These are phyloP conservation scores for Ustilago loliicola DNA, from an alignment of 1,284 basidiomycete genomes.

Conservation along the genomic window DNA sequence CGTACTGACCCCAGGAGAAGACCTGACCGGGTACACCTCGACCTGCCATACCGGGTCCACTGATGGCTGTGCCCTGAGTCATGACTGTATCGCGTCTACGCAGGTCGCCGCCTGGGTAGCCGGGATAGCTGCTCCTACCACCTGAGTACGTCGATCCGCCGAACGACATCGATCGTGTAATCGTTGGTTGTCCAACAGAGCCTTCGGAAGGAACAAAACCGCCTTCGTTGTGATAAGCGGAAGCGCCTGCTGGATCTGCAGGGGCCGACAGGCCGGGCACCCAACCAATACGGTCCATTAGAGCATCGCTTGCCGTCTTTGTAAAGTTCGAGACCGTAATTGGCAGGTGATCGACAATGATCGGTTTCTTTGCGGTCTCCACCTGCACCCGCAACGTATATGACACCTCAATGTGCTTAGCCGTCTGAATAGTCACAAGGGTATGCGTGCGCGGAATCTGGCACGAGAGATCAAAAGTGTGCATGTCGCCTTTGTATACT, in stretches of 20 bases:
- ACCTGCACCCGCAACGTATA: constrained; percentile 66
- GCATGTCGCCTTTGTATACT: constrained; percentile 65
- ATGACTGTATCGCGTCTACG: constrained; percentile 61
- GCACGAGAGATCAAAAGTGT: constrained; percentile 62
- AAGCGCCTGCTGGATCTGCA: background rate
- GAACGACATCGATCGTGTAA: constrained; percentile 48
- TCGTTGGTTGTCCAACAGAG: constrained; percentile 23
- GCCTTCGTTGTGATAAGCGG: constrained; percentile 3
- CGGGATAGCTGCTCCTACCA: constrained; percentile 28
- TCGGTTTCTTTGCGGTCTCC: constrained; percentile 63
- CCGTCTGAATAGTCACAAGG: constrained; percentile 66
- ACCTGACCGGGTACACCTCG: constrained; percentile 64
- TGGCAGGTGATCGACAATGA: constrained; percentile 66
- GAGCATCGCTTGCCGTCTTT: constrained; percentile 34
- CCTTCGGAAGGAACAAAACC: constrained; percentile 5
- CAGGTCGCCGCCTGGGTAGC: constrained; percentile 45
- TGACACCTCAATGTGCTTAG: constrained; percentile 68
- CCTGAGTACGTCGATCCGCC: constrained; percentile 35
- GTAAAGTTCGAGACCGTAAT: constrained; percentile 65
- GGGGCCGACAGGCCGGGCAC: constrained; percentile 61
- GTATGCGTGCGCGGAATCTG: constrained; percentile 62
- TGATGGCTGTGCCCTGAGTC: constrained; percentile 55
- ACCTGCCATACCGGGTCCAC: constrained; percentile 64
- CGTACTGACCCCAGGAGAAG: constrained; percentile 59
- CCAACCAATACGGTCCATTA: constrained; percentile 60